phyloP scores from a whole-genome alignment of 2,329 filamentous ascomycete species.

The Beauveria sp. region DNA sequence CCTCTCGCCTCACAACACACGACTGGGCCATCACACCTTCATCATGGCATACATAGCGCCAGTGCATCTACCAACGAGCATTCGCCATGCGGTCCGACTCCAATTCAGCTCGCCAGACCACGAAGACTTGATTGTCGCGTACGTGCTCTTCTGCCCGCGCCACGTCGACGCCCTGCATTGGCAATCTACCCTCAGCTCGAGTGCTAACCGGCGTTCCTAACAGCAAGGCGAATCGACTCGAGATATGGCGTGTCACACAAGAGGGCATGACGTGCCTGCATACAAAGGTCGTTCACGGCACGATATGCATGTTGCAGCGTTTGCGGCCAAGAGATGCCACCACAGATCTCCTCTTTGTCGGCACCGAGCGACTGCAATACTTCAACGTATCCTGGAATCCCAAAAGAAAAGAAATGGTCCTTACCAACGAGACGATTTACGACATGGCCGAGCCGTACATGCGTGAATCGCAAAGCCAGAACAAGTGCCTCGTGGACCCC shows the following conservation, averaged over 20 bases:
- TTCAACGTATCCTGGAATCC: conserved; percentile 83
- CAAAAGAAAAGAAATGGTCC: conserved; percentile 42
- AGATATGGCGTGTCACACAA: conserved; percentile 66
- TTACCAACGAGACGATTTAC: conserved; percentile 41
- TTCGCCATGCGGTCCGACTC: conserved; percentile 79
- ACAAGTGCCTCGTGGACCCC: conserved; percentile 78
- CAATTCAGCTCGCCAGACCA: conserved; percentile 66
- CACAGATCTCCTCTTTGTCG: conserved; percentile 84
- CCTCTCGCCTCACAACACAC: background rate
- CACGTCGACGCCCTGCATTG: too few species aligned
- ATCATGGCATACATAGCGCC: conserved; percentile 90
- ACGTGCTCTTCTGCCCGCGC: conserved; percentile 29
- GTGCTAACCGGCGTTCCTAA: conserved; percentile 21
- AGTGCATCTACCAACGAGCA: conserved; percentile 85
- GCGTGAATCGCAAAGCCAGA: conserved; percentile 74
- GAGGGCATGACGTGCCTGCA: conserved; percentile 58
- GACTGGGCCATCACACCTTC: background rate
- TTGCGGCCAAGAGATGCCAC: conserved; percentile 66
- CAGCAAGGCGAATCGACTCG: conserved; percentile 77
- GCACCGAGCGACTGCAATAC: conserved; percentile 83
- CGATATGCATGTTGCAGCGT: conserved; percentile 75
- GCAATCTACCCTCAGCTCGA: background rate
- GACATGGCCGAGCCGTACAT: conserved; percentile 52
- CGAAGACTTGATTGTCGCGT: conserved; percentile 85
- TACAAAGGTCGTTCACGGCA: conserved; percentile 73